Conservation (phyloP, 192 early-diverging fungal genomes). For the Backusella psychrophila region DNA sequence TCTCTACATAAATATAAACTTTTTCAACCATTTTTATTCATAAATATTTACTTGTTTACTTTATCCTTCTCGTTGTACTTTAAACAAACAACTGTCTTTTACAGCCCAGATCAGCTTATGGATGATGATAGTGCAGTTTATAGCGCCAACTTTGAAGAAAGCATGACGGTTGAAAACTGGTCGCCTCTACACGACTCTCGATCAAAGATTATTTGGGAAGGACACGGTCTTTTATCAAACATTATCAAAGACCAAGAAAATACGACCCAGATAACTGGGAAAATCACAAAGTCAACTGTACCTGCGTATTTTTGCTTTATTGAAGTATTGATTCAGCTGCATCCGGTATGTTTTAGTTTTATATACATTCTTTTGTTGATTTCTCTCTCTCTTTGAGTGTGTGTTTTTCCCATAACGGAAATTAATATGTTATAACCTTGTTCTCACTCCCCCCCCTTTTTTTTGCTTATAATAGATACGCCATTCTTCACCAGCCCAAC, state of each 20-base stretch:
- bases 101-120: constrained; percentile 25
- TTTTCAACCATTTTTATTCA: too few species aligned
- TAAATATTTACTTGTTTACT: not conserved
- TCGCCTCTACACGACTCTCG: not conserved
- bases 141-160: constrained; percentile 25
- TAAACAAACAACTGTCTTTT: not conserved
- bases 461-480: not conserved
- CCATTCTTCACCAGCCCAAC: constrained; percentile 3
- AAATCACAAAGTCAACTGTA: constrained; percentile 1
- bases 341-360: constrained; percentile 22
- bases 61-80: not conserved
- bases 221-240: constrained; percentile 24
- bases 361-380: not conserved
- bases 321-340: constrained; percentile 26
- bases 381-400: not conserved
- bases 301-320: not conserved
- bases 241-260: constrained; percentile 9
- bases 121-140: constrained; percentile 20
- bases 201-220: constrained; percentile 18
- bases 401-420: not conserved
- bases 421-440: not conserved
- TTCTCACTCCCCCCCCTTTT: not conserved
- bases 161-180: not conserved
- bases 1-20: not conserved
- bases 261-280: constrained; percentile 1